Percentiles rank a stretch among this genome's conserved stretches.
These are phyloP conservation scores for Aspergillus conjunctus DNA, from an alignment of 495 filamentous ascomycete species.

Conservation along the genomic window DNA sequence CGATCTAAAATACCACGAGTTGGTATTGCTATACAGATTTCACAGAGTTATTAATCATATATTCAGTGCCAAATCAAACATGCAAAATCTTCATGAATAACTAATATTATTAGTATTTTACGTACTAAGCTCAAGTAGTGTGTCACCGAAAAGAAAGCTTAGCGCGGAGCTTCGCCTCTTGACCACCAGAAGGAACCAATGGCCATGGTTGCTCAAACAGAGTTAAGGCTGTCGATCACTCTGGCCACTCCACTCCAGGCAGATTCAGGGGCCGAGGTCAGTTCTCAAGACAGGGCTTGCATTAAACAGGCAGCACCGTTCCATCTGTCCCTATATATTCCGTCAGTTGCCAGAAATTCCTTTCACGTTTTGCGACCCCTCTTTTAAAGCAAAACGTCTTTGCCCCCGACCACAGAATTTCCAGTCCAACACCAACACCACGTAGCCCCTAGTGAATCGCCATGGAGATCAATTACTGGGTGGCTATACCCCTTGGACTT, in stretches of 20 bases:
- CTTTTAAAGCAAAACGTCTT: not conserved
- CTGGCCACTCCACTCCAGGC: not conserved
- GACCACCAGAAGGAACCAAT: not conserved
- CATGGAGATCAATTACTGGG: not conserved
- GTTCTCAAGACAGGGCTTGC: not conserved
- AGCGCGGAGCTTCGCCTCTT: too few species aligned
- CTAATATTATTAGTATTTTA: too few species aligned
- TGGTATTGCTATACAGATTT: too few species aligned
- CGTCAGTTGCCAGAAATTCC: not conserved
- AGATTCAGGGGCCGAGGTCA: not conserved
- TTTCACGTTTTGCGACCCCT: not conserved
- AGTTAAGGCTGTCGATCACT: not conserved
- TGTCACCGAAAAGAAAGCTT: too few species aligned
- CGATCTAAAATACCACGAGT: too few species aligned
- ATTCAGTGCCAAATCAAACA: too few species aligned
- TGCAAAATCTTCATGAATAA: too few species aligned
- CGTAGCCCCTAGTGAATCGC: not conserved
- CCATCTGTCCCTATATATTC: not conserved
- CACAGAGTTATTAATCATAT: too few species aligned
- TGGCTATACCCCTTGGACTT: not conserved
- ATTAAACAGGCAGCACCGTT: not conserved
- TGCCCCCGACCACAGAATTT: not conserved
- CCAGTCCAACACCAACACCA: not conserved
- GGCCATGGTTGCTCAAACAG: not conserved
- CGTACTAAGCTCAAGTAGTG: too few species aligned